Percentiles rank a stretch among this genome's conserved stretches.
Evolutionary conservation across 2,329 filamentous ascomycete genomes (phyloP).

Genomic region (Catunica adiposa): DNA sequence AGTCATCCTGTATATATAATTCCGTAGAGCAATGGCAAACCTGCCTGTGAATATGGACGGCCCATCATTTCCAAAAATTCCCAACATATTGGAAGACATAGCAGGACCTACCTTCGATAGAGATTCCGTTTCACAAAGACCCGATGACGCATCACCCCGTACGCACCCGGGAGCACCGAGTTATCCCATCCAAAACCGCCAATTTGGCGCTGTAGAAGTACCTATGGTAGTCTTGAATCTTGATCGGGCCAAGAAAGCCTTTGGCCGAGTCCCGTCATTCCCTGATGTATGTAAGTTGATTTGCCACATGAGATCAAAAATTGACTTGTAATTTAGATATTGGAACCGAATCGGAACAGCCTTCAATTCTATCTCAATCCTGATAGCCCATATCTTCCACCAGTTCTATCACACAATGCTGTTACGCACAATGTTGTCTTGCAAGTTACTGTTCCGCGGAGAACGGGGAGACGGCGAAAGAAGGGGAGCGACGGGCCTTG

Average conservation of each 20-base stretch:
- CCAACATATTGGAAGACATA: background rate
- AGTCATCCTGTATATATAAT: no score
- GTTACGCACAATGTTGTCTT: slow-evolving; percentile 70
- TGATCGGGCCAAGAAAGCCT: slow-evolving; percentile 27
- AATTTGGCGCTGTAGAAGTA: slow-evolving; percentile 27
- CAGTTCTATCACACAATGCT: slow-evolving; percentile 59
- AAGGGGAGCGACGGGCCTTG: slow-evolving; percentile 56
- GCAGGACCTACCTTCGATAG: background rate
- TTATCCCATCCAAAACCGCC: slow-evolving; percentile 20
- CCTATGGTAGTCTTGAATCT: slow-evolving; percentile 28
- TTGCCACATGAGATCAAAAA: background rate
- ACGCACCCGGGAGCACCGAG: slow-evolving; percentile 8
- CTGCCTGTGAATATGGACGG: no score
- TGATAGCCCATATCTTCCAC: slow-evolving; percentile 62
- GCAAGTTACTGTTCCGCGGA: slow-evolving; percentile 70
- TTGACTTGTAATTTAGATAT: slow-evolving; percentile 21
- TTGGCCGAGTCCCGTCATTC: slow-evolving; percentile 25
- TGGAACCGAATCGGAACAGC: slow-evolving; percentile 33
- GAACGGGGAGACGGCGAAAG: slow-evolving; percentile 75
- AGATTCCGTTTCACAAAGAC: background rate
- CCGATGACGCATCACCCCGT: background rate
- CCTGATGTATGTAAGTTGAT: slow-evolving; percentile 22
- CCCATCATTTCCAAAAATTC: no score
- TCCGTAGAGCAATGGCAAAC: no score
- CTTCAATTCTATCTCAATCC: slow-evolving; percentile 62